These are phyloP conservation scores for Aspergillus luchuensis DNA, from an alignment of 2,329 filamentous ascomycete genomes.

Conservation along the genomic window DNA sequence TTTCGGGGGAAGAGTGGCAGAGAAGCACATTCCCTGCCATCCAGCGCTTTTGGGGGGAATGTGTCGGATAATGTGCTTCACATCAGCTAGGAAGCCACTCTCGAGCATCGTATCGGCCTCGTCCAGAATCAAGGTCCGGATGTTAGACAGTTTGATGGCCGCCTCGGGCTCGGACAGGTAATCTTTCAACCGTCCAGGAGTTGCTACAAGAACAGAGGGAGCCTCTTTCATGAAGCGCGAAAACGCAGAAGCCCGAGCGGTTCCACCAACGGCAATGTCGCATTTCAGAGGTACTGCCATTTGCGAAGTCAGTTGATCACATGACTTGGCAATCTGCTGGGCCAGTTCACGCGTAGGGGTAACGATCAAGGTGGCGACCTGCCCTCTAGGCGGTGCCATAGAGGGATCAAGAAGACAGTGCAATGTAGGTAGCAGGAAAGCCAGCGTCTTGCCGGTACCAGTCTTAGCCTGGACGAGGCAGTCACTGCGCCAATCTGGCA, in stretches of 20 bases:
- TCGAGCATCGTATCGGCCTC: constrained; percentile 39
- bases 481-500: constrained; percentile 53
- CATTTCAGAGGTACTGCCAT: constrained; percentile 43
- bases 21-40: constrained; percentile 71
- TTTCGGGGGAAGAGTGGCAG: constrained; percentile 80
- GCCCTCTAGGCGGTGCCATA: constrained; percentile 31
- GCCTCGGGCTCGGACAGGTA: constrained; percentile 47
- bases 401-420: constrained; percentile 46
- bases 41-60: constrained; percentile 54
- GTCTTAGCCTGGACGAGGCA: constrained; percentile 58
- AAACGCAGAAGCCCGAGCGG: constrained; percentile 30
- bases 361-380: constrained; percentile 50
- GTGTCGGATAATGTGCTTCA: constrained; percentile 54
- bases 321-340: constrained; percentile 53
- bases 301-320: constrained; percentile 46
- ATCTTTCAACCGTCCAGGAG: constrained; percentile 52
- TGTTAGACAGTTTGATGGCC: constrained; percentile 49
- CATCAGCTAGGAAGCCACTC: constrained; percentile 51
- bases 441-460: constrained; percentile 54
- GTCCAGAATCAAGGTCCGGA: constrained; percentile 54
- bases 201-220: constrained; percentile 49
- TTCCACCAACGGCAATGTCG: constrained; percentile 49
- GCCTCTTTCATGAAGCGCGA: constrained; percentile 32
- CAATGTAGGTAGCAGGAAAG: constrained; percentile 52
- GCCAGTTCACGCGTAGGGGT: constrained; percentile 54